Evolutionary conservation across 106 monocot genomes (phyloP).

Genomic region (Dendrobium officinale): DNA sequence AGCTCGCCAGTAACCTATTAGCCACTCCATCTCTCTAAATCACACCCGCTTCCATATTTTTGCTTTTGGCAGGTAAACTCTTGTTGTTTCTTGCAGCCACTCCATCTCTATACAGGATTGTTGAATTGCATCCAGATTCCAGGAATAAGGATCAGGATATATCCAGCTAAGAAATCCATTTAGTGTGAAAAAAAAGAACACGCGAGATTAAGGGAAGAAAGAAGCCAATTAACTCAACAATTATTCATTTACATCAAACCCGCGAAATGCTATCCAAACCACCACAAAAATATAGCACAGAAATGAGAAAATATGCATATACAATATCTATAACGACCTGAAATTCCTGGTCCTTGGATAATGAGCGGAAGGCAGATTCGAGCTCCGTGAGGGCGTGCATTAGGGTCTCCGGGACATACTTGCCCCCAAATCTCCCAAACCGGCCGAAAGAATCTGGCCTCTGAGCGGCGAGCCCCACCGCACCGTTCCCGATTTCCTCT

Average conservation of each 20-base stretch:
- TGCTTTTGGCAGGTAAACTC: too few relatives aligned
- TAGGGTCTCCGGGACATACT: constrained; percentile 91
- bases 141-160: neutral
- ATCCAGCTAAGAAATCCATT: too few relatives aligned
- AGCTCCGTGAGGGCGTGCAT: constrained; percentile 74
- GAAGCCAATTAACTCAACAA: neutral
- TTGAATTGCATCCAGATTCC: neutral
- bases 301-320: neutral
- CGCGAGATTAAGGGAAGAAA: neutral
- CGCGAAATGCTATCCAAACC: neutral
- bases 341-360: constrained; percentile 47
- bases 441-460: constrained; percentile 71
- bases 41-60: too few relatives aligned
- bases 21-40: too few relatives aligned
- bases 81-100: too few relatives aligned
- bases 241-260: neutral
- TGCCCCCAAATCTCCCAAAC: constrained; percentile 82
- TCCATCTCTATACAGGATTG: too few relatives aligned
- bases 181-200: neutral
- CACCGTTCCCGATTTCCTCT: neutral
- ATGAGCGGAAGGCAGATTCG: constrained; percentile 39
- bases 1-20: too few relatives aligned
- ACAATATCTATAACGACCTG: constrained; percentile 37
- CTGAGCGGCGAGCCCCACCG: neutral
- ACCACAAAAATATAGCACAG: neutral